Evolutionary conservation across 2,329 filamentous ascomycete genomes (phyloP).

Genomic region (Ceratocystis cacaofunesta): DNA sequence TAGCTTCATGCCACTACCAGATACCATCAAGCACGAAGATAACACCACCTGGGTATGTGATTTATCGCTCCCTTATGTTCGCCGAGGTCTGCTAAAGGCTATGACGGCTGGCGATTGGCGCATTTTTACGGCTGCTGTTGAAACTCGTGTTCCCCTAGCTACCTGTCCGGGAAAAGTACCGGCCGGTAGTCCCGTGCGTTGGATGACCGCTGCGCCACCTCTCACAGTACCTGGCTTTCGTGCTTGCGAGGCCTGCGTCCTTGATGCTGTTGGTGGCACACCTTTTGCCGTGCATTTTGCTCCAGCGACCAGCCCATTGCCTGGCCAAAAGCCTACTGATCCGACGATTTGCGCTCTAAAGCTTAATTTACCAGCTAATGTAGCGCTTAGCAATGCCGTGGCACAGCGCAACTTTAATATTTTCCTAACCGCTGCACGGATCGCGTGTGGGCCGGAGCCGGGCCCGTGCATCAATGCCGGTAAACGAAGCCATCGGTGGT

Average conservation of each 20-base stretch:
- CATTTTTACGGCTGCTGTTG: conserved; percentile 20
- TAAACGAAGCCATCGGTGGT: conserved; percentile 25
- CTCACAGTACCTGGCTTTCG: conserved; percentile 21
- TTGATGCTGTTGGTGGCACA: conserved; percentile 24
- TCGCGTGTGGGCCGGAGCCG: conserved; percentile 19
- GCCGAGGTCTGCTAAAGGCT: conserved; percentile 18
- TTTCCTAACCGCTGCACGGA: conserved; percentile 21
- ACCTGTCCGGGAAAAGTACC: not conserved
- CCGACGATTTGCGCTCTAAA: conserved; percentile 20
- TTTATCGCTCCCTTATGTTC: conserved; percentile 21
- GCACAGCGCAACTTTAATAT: conserved; percentile 21
- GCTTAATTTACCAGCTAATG: conserved; percentile 19
- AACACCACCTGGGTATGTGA: conserved; percentile 24
- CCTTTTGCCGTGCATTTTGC: conserved; percentile 23
- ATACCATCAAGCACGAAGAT: conserved; percentile 17
- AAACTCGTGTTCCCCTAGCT: not conserved
- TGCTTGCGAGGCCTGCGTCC: conserved; percentile 26
- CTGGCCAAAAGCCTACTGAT: not conserved
- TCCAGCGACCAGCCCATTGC: not conserved
- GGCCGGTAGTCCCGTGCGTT: not conserved
- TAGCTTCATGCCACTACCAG: conserved; percentile 23
- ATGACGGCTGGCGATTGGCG: conserved; percentile 22
- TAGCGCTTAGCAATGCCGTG: conserved; percentile 22
- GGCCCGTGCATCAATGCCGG: conserved; percentile 24
- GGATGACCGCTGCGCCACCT: conserved; percentile 15